phyloP scores from a whole-genome alignment of 2,329 filamentous ascomycete genomes.

The Ceratocystiopsis minuta region DNA sequence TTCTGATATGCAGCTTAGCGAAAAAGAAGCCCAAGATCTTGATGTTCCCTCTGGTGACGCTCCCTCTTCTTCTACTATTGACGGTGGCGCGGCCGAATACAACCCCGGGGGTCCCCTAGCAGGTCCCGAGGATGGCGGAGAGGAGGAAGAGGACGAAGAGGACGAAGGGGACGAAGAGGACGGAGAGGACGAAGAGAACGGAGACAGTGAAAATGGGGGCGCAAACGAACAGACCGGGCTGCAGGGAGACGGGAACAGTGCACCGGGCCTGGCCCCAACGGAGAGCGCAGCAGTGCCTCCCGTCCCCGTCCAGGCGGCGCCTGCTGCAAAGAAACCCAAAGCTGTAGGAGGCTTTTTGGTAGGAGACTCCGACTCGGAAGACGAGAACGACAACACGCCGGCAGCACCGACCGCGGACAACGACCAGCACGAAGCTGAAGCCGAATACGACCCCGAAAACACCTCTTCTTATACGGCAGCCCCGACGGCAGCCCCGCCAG shows the following conservation, averaged over 20 bases:
- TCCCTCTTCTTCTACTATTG: conserved; percentile 16
- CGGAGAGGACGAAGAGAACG: background rate
- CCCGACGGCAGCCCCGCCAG: background rate
- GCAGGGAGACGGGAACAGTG: background rate
- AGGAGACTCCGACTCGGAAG: conserved; percentile 41
- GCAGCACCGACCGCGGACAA: background rate
- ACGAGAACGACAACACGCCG: conserved; percentile 11
- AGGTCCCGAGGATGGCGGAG: background rate
- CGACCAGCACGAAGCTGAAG: conserved; percentile 6
- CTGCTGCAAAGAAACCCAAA: conserved; percentile 34
- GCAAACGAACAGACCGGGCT: background rate
- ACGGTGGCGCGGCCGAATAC: conserved; percentile 35
- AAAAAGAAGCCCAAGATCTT: conserved; percentile 33
- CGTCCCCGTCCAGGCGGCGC: conserved; percentile 15
- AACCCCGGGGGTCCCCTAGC: conserved; percentile 28
- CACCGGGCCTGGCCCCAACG: background rate
- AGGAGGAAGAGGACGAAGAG: background rate
- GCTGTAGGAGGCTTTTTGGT: conserved; percentile 42
- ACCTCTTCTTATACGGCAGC: no score
- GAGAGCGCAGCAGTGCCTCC: conserved; percentile 14
- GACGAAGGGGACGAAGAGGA: background rate
- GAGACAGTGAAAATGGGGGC: background rate
- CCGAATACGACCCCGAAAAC: conserved; percentile 8
- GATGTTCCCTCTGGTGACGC: conserved; percentile 29
- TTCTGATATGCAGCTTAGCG: conserved; percentile 27